A percentile compares a stretch with the other conserved stretches of the same genome.
phyloP scores from a whole-genome alignment of 225 moss, liverwort and hornwort species.

The Neckera pumila region DNA sequence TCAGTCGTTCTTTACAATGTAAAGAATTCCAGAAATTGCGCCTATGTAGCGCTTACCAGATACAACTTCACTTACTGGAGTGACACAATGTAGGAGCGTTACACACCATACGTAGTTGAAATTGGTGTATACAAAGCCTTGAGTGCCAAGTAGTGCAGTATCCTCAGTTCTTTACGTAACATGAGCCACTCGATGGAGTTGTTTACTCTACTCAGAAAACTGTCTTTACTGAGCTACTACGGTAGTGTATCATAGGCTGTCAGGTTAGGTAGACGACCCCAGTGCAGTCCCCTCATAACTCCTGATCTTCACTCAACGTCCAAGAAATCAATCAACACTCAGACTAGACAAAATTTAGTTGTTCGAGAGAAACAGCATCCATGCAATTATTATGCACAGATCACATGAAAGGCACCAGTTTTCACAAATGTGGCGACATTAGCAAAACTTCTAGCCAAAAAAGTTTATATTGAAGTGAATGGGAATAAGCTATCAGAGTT shows the following conservation, averaged over 20 bases:
- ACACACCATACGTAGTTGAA: not conserved
- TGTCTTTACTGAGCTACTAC: not conserved
- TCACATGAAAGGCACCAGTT: not conserved
- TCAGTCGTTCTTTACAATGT: not conserved
- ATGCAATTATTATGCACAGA: not conserved
- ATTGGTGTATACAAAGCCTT: not conserved
- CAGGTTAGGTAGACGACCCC: not conserved
- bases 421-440: not conserved
- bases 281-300: not conserved
- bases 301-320: not conserved
- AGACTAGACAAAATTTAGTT: not conserved
- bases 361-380: not conserved
- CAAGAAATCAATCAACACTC: not conserved
- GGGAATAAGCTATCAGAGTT: not conserved
- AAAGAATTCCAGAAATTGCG: not conserved
- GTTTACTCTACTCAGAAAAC: not conserved
- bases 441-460: not conserved
- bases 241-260: not conserved
- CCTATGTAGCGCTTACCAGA: not conserved
- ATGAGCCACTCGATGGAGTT: not conserved
- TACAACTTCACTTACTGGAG: not conserved
- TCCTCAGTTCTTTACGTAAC: not conserved
- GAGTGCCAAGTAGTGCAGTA: not conserved
- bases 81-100: not conserved
- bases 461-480: not conserved